A percentile compares a stretch with the other conserved stretches of the same genome.
Evolutionary conservation across 2,329 filamentous ascomycete genomes (phyloP).

Genomic region (Penicillium olsonii): DNA sequence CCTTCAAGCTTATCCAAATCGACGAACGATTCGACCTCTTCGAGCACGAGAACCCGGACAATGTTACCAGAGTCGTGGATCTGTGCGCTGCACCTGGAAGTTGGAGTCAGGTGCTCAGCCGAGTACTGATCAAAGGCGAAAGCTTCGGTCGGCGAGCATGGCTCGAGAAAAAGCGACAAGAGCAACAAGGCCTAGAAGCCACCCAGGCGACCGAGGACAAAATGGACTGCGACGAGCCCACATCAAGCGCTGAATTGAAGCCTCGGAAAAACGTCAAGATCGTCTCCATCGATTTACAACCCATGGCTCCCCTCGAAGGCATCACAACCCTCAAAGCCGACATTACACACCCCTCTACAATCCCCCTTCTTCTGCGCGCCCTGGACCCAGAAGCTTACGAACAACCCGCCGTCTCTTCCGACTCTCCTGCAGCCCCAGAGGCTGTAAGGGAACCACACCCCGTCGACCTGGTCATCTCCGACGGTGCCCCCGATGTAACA

Average conservation of each 20-base stretch:
- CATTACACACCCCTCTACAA: constrained; percentile 94
- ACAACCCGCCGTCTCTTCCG: constrained; percentile 34
- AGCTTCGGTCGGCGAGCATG: constrained; percentile 82
- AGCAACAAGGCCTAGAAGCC: constrained; percentile 40
- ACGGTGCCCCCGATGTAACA: constrained; percentile 94
- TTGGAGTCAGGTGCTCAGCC: constrained; percentile 95
- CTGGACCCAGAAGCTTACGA: constrained; percentile 71
- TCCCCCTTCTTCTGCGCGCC: constrained; percentile 81
- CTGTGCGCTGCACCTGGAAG: constrained; percentile 93
- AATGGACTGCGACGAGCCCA: constrained; percentile 26
- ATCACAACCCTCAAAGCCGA: constrained; percentile 92
- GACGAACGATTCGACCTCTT: constrained; percentile 97
- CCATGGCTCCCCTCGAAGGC: constrained; percentile 89
- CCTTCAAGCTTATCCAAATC: constrained; percentile 95
- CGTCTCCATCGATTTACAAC: constrained; percentile 92
- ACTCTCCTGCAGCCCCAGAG: constrained; percentile 20
- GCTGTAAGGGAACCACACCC: constrained; percentile 65
- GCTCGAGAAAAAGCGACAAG: constrained; percentile 76
- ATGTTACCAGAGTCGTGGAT: constrained; percentile 90
- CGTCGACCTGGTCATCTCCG: constrained; percentile 91
- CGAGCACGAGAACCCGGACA: constrained; percentile 56
- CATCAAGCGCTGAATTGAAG: constrained; percentile 36
- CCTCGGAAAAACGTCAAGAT: constrained; percentile 80
- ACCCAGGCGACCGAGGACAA: constrained; percentile 25
- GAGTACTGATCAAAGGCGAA: constrained; percentile 90